Evolutionary conservation across 208 protist species (phyloP).

Genomic region (Trypanosoma avium): DNA sequence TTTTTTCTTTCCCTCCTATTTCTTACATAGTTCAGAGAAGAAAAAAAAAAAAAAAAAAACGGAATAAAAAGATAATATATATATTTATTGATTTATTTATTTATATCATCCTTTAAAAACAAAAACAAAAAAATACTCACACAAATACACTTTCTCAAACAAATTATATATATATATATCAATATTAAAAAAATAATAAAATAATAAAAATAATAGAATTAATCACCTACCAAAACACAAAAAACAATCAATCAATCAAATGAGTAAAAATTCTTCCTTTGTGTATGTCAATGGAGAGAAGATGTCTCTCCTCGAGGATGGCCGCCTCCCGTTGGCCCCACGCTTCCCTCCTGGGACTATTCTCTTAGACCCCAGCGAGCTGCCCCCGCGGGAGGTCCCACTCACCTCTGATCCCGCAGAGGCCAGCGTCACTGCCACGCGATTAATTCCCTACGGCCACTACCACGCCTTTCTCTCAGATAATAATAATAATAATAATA

Average conservation of each 20-base stretch:
- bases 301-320: conserved; percentile 64
- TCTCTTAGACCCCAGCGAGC: conserved; percentile 63
- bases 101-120: no score
- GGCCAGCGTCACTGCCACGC: conserved; percentile 55
- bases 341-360: conserved; percentile 62
- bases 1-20: neutral
- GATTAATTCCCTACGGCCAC: conserved; percentile 63
- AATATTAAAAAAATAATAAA: neutral
- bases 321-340: conserved; percentile 56
- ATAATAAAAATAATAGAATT: neutral
- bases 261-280: conserved; percentile 20
- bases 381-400: conserved; percentile 53
- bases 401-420: conserved; percentile 52
- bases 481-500: no score
- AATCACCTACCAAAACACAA: neutral
- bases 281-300: conserved; percentile 79
- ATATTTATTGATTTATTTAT: neutral
- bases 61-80: neutral
- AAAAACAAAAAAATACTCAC: no score
- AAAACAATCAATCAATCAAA: neutral
- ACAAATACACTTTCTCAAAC: no score
- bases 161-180: no score
- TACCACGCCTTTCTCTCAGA: conserved; percentile 70
- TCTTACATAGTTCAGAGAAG: no score
- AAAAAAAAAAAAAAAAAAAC: neutral